Evolutionary conservation across 305 asterid genomes (phyloP), one percentile per base, ranked within the genome.

Genomic region (Fraxinus angustifolia): DNA sequence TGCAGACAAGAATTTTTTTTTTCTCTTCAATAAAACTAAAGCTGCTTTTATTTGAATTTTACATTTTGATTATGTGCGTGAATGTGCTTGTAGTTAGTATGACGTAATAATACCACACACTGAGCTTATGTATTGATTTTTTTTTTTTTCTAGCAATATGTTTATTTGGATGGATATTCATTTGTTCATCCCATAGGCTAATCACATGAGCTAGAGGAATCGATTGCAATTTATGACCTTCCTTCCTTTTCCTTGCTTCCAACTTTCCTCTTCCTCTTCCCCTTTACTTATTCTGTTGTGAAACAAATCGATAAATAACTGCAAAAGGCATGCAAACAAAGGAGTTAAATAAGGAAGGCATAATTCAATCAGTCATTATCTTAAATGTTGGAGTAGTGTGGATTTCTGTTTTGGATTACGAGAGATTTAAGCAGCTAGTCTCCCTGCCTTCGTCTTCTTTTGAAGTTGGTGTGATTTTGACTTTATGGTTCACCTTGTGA

Each of bases 401-500:
- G 70, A 62, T 62, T 62, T 62, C 72, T 21, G 31, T 53, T 53
- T 62, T 83, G 23, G 35, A 30, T 33, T 77, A 8, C 58, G n/a
- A 60, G 71, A 34, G 36, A 62, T 11, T 60, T 19, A 78, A 77
- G 33, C 31, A 17, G 72, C 16, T 62, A 21, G n/a, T 60, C 72
- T 62, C 2, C 16, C 65, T 53, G 26, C 70, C 38, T 67, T 30
- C 38, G 30, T 67, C 73, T 12, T 67, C 17, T 67, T 28, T 28
- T 65, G 73, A 28, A 67, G 19, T 67, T 67, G 19, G n/a, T 26
- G 50, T 76, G 30, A 17, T 53, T 65, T 79, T 48, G 50, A 17
- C 45, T 35, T 78, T 42, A 36, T 75, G 58, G 48, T 62, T 78
- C 75, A 7, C 80, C 73, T 79, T 50, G 73, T 75, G 33, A 77